These are phyloP conservation scores for Pseudocercospora vitis DNA, from an alignment of 2,329 filamentous ascomycete species.

Conservation along the genomic window DNA sequence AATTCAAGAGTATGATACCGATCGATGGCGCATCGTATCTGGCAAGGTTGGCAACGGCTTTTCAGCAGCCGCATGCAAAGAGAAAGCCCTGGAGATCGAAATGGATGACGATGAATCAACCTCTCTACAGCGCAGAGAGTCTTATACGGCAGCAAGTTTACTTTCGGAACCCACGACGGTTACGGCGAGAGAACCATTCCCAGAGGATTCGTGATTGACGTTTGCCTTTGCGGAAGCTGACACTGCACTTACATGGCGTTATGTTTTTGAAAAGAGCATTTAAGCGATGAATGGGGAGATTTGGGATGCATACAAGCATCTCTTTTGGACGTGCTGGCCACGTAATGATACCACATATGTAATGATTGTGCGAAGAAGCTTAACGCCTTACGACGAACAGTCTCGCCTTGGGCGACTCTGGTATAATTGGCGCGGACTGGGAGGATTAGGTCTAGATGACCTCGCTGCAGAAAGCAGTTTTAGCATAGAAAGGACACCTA, in stretches of 20 bases:
- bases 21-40: slow-evolving; percentile 89
- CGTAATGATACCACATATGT: slow-evolving; percentile 16
- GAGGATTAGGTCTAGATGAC: neutral
- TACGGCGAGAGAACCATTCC: slow-evolving; percentile 12
- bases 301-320: slow-evolving; percentile 3
- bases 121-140: slow-evolving; percentile 12
- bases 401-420: neutral
- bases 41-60: slow-evolving; percentile 89
- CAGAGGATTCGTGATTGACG: neutral
- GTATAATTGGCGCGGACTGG: neutral
- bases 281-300: slow-evolving; percentile 5
- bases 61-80: slow-evolving; percentile 81
- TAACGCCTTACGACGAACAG: neutral
- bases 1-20: slow-evolving; percentile 81
- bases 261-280: slow-evolving; percentile 3
- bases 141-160: slow-evolving; percentile 12
- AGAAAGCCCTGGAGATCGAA: slow-evolving; percentile 67
- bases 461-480: neutral
- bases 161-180: slow-evolving; percentile 13
- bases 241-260: slow-evolving; percentile 11
- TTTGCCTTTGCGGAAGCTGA: neutral
- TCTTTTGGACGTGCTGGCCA: slow-evolving; percentile 14
- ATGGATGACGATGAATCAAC: slow-evolving; percentile 4
- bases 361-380: slow-evolving; percentile 10
- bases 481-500: slow-evolving; percentile 5